Evolutionary conservation across 108 stramenopile genomes (phyloP).

Genomic region (Bacterosira constricta): DNA sequence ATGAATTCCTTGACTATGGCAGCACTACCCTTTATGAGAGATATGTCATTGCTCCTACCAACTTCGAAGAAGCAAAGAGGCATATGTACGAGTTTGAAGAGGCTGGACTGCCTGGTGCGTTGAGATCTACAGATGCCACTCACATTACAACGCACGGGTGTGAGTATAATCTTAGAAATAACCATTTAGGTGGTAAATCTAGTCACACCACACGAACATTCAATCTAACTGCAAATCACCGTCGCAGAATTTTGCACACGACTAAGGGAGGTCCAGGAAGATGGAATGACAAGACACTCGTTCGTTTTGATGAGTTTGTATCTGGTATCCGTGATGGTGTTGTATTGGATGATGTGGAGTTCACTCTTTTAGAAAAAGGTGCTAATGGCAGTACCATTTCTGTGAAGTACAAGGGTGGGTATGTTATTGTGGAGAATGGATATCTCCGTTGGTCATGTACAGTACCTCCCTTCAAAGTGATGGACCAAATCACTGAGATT

Average conservation of each 20-base stretch:
- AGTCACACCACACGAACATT: background rate
- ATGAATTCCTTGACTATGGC: constrained; percentile 1
- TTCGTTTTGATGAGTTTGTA: background rate
- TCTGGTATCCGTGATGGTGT: background rate
- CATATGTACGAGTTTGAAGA: background rate
- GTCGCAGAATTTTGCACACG: background rate
- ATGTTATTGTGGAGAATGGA: constrained; percentile 46
- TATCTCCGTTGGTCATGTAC: constrained; percentile 34
- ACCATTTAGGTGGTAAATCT: background rate
- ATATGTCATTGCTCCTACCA: background rate
- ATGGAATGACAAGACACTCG: too few species aligned
- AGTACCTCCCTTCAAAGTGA: constrained; percentile 26
- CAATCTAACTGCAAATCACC: background rate
- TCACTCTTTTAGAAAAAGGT: background rate
- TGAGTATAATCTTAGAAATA: background rate
- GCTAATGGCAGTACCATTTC: background rate
- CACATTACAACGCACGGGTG: constrained; percentile 3
- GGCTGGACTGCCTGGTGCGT: constrained; percentile 12
- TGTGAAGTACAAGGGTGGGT: constrained; percentile 21
- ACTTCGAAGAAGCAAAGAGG: background rate
- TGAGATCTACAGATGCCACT: background rate
- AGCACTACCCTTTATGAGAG: background rate
- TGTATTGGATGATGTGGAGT: background rate
- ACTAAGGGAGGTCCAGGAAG: background rate
- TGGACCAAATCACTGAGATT: background rate